A percentile compares a stretch with the other conserved stretches of the same genome.
phyloP scores from a whole-genome alignment of 169 alveolate genomes.

The Amoebophrya sp. region DNA sequence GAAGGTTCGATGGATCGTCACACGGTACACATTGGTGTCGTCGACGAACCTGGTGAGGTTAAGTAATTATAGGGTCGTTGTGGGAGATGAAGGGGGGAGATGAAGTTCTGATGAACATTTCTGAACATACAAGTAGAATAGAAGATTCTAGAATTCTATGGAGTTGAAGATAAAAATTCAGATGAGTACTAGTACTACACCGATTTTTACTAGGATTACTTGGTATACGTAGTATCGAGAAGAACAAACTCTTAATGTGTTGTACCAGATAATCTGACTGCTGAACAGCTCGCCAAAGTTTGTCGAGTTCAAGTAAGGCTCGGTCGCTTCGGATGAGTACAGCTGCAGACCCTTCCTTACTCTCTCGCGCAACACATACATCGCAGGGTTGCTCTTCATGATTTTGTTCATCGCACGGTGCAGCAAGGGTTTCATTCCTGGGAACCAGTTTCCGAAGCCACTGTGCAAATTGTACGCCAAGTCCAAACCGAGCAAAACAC shows the following conservation, averaged over 20 bases:
- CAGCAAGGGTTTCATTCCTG: constrained; percentile 89
- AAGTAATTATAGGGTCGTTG: background rate
- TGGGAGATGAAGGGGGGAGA: background rate
- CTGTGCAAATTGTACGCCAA: constrained; percentile 97
- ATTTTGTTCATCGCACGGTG: constrained; percentile 97
- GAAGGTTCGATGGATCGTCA: constrained; percentile 98
- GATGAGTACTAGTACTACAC: too few species aligned
- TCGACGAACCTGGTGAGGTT: constrained; percentile 83
- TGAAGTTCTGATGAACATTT: too few species aligned
- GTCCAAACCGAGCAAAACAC: constrained; percentile 95
- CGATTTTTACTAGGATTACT: too few species aligned
- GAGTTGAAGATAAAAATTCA: too few species aligned
- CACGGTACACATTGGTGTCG: constrained; percentile 99
- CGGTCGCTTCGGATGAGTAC: constrained; percentile 99
- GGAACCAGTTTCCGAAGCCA: constrained; percentile 99
- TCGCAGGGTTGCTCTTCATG: constrained; percentile 98
- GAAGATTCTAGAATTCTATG: too few species aligned
- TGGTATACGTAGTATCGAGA: too few species aligned
- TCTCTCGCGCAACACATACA: constrained; percentile 98
- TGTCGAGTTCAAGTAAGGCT: constrained; percentile 96
- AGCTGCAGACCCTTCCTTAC: constrained; percentile 98
- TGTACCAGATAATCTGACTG: constrained; percentile 94
- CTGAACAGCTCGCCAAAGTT: constrained; percentile 97
- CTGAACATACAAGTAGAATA: too few species aligned
- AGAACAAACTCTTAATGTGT: too few species aligned